phyloP scores from a whole-genome alignment of 306 rosid genomes.

The Glycine tomentella region DNA sequence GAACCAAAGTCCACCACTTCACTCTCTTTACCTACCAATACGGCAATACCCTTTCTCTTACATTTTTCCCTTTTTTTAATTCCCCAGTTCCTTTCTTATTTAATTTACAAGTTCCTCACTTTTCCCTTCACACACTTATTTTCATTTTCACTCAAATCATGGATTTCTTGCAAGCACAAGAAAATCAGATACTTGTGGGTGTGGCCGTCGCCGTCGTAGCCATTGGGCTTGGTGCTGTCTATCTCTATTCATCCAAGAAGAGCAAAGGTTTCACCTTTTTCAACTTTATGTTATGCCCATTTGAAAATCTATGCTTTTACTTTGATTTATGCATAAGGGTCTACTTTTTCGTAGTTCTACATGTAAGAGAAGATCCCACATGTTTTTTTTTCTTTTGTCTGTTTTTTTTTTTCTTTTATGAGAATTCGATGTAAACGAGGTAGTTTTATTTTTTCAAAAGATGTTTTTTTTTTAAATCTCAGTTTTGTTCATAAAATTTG shows the following conservation, averaged over 20 bases:
- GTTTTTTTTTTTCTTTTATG: background rate
- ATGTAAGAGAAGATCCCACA: background rate
- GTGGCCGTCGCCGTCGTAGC: slow-evolving; percentile 65
- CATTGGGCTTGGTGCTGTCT: slow-evolving; percentile 63
- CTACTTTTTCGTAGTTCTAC: slow-evolving; percentile 6
- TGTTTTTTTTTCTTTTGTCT: background rate
- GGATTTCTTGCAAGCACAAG: slow-evolving; percentile 66
- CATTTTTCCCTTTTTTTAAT: background rate
- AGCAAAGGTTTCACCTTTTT: slow-evolving; percentile 60
- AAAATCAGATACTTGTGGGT: slow-evolving; percentile 66
- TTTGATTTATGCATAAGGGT: slow-evolving; percentile 12
- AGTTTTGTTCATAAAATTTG: background rate
- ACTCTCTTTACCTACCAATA: slow-evolving; percentile 39
- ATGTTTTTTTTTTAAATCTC: slow-evolving; percentile 1
- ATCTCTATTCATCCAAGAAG: slow-evolving; percentile 70
- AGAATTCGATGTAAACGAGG: slow-evolving; percentile 1
- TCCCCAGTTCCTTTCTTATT: background rate
- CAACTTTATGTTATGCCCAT: background rate
- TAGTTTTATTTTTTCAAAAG: background rate
- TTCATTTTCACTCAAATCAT: slow-evolving; percentile 43
- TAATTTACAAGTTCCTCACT: background rate
- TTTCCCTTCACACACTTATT: background rate
- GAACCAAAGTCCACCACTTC: background rate
- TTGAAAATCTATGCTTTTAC: slow-evolving; percentile 7
- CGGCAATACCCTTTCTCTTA: background rate